Conservation (phyloP, 2,329 filamentous ascomycete species). For the Claviceps pazoutovae region DNA sequence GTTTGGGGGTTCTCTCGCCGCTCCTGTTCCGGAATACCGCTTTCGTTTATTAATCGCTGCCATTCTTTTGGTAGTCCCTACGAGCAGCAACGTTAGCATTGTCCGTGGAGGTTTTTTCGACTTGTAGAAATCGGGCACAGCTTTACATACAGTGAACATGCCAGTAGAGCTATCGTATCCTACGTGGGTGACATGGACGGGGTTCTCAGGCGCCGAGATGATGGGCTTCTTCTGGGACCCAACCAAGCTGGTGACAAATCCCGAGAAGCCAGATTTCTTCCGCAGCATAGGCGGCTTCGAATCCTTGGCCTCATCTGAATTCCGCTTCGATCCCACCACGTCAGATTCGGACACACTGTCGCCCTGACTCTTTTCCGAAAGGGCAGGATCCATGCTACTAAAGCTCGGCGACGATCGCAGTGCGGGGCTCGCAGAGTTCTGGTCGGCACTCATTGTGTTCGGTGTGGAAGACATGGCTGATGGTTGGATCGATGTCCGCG, state of each 20-base stretch:
- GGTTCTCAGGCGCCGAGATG: slow-evolving; percentile 96
- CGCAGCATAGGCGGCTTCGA: slow-evolving; percentile 47
- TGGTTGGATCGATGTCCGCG: slow-evolving; percentile 18
- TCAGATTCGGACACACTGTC: slow-evolving; percentile 26
- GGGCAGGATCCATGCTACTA: slow-evolving; percentile 20
- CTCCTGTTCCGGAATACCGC: slow-evolving; percentile 90
- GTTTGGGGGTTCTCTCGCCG: slow-evolving; percentile 91
- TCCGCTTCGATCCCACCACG: slow-evolving; percentile 48
- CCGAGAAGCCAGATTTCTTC: slow-evolving; percentile 82
- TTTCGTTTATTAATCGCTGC: slow-evolving; percentile 90
- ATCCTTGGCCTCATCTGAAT: slow-evolving; percentile 63
- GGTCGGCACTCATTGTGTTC: slow-evolving; percentile 39
- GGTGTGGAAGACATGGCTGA: slow-evolving; percentile 19
- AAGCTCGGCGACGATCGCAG: slow-evolving; percentile 51
- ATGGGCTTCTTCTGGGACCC: slow-evolving; percentile 79
- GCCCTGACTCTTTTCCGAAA: slow-evolving; percentile 25
- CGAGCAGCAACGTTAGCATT: slow-evolving; percentile 8
- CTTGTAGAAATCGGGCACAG: background rate
- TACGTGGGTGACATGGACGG: slow-evolving; percentile 94
- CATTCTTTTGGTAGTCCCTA: slow-evolving; percentile 94
- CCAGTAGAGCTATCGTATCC: slow-evolving; percentile 94
- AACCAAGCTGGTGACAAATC: slow-evolving; percentile 70
- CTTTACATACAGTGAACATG: slow-evolving; percentile 65
- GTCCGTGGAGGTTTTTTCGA: background rate
- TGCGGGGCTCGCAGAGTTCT: slow-evolving; percentile 35